A percentile compares a stretch with the other conserved stretches of the same genome.
Conservation (phyloP, 371 early-diverging fungal genomes). For the Saksenaea oblongispora region DNA sequence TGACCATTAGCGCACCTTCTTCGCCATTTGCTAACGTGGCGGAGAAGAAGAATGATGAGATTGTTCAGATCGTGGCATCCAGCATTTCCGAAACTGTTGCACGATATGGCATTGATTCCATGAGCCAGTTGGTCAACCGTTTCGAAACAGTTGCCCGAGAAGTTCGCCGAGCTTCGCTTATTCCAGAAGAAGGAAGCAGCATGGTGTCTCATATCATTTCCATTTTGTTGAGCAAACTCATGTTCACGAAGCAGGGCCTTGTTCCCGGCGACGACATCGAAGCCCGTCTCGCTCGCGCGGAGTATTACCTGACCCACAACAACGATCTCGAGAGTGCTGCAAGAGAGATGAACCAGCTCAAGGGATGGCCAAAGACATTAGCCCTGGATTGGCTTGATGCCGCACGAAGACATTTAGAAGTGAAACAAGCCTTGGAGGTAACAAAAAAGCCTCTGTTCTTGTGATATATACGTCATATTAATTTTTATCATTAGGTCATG, state of each 20-base stretch:
- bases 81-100: slow-evolving; percentile 66
- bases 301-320: slow-evolving; percentile 68
- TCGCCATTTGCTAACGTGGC: slow-evolving; percentile 44
- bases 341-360: slow-evolving; percentile 91
- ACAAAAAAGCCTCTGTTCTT: background rate
- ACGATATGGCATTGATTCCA: slow-evolving; percentile 69
- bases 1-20: slow-evolving; percentile 28
- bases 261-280: slow-evolving; percentile 92
- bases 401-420: slow-evolving; percentile 85
- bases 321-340: slow-evolving; percentile 89
- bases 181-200: slow-evolving; percentile 86
- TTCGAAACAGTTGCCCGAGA: slow-evolving; percentile 72
- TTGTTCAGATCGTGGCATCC: slow-evolving; percentile 67
- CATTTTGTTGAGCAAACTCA: slow-evolving; percentile 69
- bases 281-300: slow-evolving; percentile 80
- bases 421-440: slow-evolving; percentile 90
- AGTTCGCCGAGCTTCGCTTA: slow-evolving; percentile 82
- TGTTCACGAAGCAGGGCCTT: slow-evolving; percentile 86
- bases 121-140: slow-evolving; percentile 71
- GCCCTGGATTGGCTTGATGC: slow-evolving; percentile 89
- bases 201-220: slow-evolving; percentile 81
- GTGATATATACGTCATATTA: background rate
- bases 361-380: slow-evolving; percentile 91
- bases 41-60: slow-evolving; percentile 60
- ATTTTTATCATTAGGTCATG: slow-evolving; percentile 7